Evolutionary conservation across 306 rosid species (phyloP), one percentile per base, ranked within the genome.

Genomic region (Cicer cuneatum): DNA sequence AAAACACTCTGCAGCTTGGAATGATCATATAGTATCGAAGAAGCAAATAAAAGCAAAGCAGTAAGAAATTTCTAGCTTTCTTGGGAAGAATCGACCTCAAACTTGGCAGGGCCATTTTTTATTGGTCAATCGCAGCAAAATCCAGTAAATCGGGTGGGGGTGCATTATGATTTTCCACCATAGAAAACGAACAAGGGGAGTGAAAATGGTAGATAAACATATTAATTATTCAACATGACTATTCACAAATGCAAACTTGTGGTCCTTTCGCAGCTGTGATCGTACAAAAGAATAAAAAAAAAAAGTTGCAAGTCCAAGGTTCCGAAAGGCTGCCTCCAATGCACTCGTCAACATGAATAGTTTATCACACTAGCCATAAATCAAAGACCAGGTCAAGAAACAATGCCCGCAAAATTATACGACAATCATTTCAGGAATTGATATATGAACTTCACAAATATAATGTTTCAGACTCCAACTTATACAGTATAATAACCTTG

Each of bases 401-500:
- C 10, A 66, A 66, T 57, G 41, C 13, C 75, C 18, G 45, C 57
- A 49, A 66, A 80, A 61, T 58, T 82, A 85, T 78, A 85, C 56
- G 80, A 85, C 87, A 90, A 84, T 82, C 86, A 81, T 84, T 74
- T 78, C 78, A 77, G 81, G 59, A 86, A 83, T 66, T 76, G 66
- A 83, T 73, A 79, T 76, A 53, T 83, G 88, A 85, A 81, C 90
- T 88, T 83, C 92, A 91, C 92, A 87, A 86, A 80, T 86, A 84
- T 89, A 78, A 86, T 80, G 85, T 82, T 75, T 83, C 59, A 78
- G 77, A 85, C 75, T 86, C 45, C 66, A 84, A 76, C 86, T 90
- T 90, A 80, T 90, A 94, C 98, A 89, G 97, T 94, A 91, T 89
- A 87, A 78, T 89, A 88, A 78, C 78, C 87, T 82, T 76, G 85